Percentiles rank a stretch among this genome's conserved stretches.
phyloP scores from a whole-genome alignment of 1,139 yeast genomes.

The Geotrichum cucujoidarum region DNA sequence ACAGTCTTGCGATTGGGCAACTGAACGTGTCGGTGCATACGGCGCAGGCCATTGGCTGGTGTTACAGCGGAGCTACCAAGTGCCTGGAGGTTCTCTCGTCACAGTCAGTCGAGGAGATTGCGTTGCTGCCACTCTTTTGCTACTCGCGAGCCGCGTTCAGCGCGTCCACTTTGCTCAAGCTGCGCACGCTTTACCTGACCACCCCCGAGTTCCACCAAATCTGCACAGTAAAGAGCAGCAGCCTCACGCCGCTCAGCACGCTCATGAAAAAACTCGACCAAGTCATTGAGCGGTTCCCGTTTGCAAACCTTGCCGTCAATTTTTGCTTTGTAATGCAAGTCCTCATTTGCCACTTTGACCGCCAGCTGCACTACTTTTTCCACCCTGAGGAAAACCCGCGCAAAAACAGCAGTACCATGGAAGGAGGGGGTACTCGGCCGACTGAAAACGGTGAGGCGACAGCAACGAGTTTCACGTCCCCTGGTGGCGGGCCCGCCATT shows the following conservation, averaged over 20 bases:
- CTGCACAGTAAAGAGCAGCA: slow-evolving; percentile 45
- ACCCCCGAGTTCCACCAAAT: slow-evolving; percentile 47
- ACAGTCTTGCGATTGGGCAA: slow-evolving; percentile 31
- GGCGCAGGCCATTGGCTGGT: slow-evolving; percentile 26
- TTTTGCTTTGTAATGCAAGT: slow-evolving; percentile 30
- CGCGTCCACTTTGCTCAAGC: slow-evolving; percentile 58
- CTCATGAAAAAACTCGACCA: slow-evolving; percentile 37
- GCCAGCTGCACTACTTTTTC: slow-evolving; percentile 25
- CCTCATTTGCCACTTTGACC: slow-evolving; percentile 31
- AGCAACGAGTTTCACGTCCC: too few relatives aligned
- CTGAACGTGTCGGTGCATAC: slow-evolving; percentile 25
- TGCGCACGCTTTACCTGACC: slow-evolving; percentile 52
- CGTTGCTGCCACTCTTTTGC: slow-evolving; percentile 57
- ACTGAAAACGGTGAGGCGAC: neutral
- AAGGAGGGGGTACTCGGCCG: slow-evolving; percentile 2
- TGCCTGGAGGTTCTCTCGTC: slow-evolving; percentile 24
- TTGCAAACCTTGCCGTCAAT: slow-evolving; percentile 28
- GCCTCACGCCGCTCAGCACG: slow-evolving; percentile 44
- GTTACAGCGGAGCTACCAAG: slow-evolving; percentile 25
- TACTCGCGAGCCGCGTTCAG: slow-evolving; percentile 64
- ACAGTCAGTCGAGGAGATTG: slow-evolving; percentile 32
- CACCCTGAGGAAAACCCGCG: slow-evolving; percentile 14
- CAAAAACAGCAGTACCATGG: slow-evolving; percentile 1
- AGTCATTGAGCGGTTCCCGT: slow-evolving; percentile 26
- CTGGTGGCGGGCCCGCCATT: slow-evolving; percentile 17